A percentile compares a stretch with the other conserved stretches of the same genome.
Evolutionary conservation across 139 green algal species (phyloP).

Genomic region (Monoraphidium neglectum): DNA sequence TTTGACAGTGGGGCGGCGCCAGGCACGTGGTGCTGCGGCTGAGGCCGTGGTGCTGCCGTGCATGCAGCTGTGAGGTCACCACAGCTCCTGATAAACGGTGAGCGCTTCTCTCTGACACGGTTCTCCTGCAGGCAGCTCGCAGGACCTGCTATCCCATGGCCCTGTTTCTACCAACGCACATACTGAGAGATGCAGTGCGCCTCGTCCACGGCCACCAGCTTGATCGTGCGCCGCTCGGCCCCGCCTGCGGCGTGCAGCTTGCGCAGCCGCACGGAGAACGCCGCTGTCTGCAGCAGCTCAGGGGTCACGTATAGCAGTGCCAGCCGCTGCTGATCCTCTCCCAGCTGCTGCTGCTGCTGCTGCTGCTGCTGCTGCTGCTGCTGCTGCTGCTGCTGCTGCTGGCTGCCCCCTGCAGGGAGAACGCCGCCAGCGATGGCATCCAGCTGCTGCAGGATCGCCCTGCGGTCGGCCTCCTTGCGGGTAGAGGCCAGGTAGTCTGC

Average conservation of each 20-base stretch:
- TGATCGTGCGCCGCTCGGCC: slow-evolving; percentile 21
- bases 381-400: background rate
- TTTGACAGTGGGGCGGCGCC: too few relatives aligned
- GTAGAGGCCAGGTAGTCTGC: slow-evolving; percentile 48
- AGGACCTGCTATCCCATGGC: too few relatives aligned
- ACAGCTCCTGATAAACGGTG: too few relatives aligned
- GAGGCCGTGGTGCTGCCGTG: too few relatives aligned
- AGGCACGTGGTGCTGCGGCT: too few relatives aligned
- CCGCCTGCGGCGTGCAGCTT: too few relatives aligned
- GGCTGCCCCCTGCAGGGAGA: background rate
- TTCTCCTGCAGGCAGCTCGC: too few relatives aligned
- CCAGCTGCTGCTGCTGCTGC: background rate
- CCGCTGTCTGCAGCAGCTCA: slow-evolving; percentile 51
- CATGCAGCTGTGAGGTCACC: too few relatives aligned
- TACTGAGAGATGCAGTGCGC: slow-evolving; percentile 61
- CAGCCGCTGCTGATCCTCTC: background rate
- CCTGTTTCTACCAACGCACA: too few relatives aligned
- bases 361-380: slow-evolving; percentile 1
- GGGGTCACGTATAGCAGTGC: slow-evolving; percentile 61
- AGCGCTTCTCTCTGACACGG: too few relatives aligned
- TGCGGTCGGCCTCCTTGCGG: slow-evolving; percentile 19
- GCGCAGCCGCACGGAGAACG: slow-evolving; percentile 2
- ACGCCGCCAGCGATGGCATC: background rate
- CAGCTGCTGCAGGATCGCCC: slow-evolving; percentile 23
- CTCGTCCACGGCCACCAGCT: slow-evolving; percentile 60